phyloP scores from a whole-genome alignment of 208 protist genomes.

The Balamuthia mandrillaris region DNA sequence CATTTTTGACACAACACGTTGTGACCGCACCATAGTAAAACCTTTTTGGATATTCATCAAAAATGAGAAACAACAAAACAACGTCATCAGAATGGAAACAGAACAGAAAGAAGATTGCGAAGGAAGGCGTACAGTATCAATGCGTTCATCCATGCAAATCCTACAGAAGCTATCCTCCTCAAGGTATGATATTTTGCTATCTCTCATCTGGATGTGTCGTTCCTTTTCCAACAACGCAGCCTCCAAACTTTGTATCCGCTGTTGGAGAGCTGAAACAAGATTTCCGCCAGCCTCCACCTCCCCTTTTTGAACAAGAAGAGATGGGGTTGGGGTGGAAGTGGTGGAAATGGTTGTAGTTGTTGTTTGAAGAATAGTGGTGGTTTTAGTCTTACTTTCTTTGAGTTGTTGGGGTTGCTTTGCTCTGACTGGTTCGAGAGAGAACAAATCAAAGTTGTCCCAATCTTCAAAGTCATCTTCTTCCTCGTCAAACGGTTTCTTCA shows the following conservation, averaged over 20 bases:
- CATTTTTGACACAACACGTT: not conserved
- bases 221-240: not conserved
- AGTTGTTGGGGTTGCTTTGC: not conserved
- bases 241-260: not conserved
- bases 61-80: not conserved
- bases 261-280: not conserved
- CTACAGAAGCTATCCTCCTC: slow-evolving; percentile 7
- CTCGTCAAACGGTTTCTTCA: not conserved
- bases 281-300: not conserved
- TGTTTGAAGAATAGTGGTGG: not conserved
- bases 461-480: not conserved
- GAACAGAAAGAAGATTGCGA: not conserved
- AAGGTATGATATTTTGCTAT: slow-evolving; percentile 12
- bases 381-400: not conserved
- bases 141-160: not conserved
- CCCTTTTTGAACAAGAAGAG: not conserved
- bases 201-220: not conserved
- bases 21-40: slow-evolving; percentile 7
- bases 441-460: not conserved
- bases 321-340: not conserved
- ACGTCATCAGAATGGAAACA: not conserved
- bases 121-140: not conserved
- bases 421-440: not conserved
- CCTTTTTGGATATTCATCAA: no score
- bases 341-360: not conserved